These are phyloP conservation scores for Lachnellula suecica DNA, from an alignment of 2,329 filamentous ascomycete genomes.

Conservation along the genomic window DNA sequence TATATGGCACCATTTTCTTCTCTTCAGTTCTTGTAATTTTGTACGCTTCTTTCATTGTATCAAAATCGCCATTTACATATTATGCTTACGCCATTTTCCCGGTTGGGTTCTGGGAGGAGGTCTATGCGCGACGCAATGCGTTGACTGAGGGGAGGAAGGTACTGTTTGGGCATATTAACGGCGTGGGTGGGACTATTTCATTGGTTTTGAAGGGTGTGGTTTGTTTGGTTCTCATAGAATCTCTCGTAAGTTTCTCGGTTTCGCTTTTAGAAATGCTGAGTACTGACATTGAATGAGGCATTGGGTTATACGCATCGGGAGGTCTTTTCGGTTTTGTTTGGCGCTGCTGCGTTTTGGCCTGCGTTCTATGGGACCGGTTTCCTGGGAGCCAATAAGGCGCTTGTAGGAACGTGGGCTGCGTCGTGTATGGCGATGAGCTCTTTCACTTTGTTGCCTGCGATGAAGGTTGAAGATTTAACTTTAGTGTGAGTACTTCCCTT, in stretches of 20 bases:
- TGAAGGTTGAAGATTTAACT: slow-evolving; percentile 75
- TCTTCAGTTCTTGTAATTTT: slow-evolving; percentile 72
- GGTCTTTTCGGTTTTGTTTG: slow-evolving; percentile 78
- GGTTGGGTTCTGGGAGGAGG: slow-evolving; percentile 94
- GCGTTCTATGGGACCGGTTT: slow-evolving; percentile 71
- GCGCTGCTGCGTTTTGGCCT: slow-evolving; percentile 78
- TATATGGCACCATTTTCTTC: slow-evolving; percentile 63
- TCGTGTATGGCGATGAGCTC: slow-evolving; percentile 83
- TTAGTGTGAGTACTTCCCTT: slow-evolving; percentile 60
- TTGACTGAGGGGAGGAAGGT: slow-evolving; percentile 64
- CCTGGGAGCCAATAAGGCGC: slow-evolving; percentile 59
- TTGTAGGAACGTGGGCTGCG: slow-evolving; percentile 70
- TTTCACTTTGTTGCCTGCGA: slow-evolving; percentile 85
- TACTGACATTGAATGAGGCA: slow-evolving; percentile 55
- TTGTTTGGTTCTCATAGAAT: slow-evolving; percentile 76
- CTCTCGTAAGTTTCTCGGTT: slow-evolving; percentile 56
- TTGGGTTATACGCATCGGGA: slow-evolving; percentile 90
- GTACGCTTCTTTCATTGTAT: slow-evolving; percentile 77
- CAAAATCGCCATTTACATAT: slow-evolving; percentile 78
- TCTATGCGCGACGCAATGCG: slow-evolving; percentile 74
- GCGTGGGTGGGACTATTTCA: slow-evolving; percentile 54
- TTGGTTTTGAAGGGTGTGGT: slow-evolving; percentile 62
- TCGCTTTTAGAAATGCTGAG: background rate
- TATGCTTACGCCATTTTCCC: slow-evolving; percentile 93
- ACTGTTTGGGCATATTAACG: slow-evolving; percentile 68